phyloP scores from a whole-genome alignment of 495 filamentous ascomycete species.

The Tuber brumale region DNA sequence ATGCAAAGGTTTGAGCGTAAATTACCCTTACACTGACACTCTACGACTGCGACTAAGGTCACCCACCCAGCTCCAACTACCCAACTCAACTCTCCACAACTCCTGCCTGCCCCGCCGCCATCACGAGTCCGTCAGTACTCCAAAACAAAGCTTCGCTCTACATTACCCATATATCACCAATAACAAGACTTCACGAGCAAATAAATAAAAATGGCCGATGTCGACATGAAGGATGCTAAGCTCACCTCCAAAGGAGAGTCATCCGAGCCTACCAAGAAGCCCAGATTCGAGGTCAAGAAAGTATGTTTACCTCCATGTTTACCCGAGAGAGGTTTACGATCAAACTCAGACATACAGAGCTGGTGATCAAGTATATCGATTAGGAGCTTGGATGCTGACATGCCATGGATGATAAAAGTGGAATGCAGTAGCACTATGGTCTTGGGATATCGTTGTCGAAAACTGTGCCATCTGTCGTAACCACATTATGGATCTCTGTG shows the following conservation, averaged over 20 bases:
- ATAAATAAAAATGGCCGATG: conserved; percentile 70
- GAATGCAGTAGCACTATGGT: conserved; percentile 99
- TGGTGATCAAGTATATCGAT: conserved; percentile 2
- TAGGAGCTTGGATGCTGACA: conserved; percentile 7
- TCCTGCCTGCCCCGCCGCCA: not conserved
- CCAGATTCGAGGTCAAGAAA: conserved; percentile 98
- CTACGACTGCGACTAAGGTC: not conserved
- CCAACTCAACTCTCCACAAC: not conserved
- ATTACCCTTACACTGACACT: no score
- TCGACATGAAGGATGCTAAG: conserved; percentile 73
- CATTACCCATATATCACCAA: not conserved
- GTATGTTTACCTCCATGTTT: conserved; percentile 46
- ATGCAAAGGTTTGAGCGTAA: not conserved
- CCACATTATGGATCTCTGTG: conserved; percentile 99
- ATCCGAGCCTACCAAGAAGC: conserved; percentile 64
- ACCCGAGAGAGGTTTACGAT: not conserved
- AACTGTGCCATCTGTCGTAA: conserved; percentile 99
- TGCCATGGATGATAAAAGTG: conserved; percentile 55
- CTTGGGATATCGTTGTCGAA: conserved; percentile 99
- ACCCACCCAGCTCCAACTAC: not conserved
- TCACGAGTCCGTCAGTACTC: not conserved
- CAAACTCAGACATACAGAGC: not conserved
- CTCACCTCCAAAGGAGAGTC: conserved; percentile 50
- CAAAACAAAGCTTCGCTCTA: not conserved
- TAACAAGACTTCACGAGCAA: not conserved